phyloP scores from a whole-genome alignment of 2,329 filamentous ascomycete genomes.

The Lachnellula suecica region DNA sequence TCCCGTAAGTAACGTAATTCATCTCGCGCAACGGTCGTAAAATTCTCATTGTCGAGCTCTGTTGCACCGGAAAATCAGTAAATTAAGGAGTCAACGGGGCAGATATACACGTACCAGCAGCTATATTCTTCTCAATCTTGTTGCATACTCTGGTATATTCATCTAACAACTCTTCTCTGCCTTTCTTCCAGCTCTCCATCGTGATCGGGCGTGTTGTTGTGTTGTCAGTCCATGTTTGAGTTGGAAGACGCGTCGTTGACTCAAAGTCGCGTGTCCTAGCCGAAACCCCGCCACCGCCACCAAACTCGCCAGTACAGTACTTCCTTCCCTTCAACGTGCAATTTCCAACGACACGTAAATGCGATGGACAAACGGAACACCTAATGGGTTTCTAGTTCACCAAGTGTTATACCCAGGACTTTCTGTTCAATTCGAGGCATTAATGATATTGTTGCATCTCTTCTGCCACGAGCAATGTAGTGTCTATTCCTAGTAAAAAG shows the following conservation, averaged over 20 bases:
- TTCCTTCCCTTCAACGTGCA: not conserved
- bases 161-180: constrained; percentile 22
- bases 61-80: not conserved
- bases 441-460: too few species aligned
- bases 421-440: too few species aligned
- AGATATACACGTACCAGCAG: constrained; percentile 15
- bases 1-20: constrained; percentile 17
- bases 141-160: constrained; percentile 23
- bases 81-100: not conserved
- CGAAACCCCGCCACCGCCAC: not conserved
- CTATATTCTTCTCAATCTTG: constrained; percentile 21
- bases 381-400: not conserved
- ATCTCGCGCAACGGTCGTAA: constrained; percentile 12
- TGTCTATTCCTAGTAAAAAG: too few species aligned
- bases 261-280: not conserved
- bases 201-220: not conserved
- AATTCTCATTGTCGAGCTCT: constrained; percentile 22
- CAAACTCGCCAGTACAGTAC: not conserved
- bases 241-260: not conserved
- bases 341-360: not conserved
- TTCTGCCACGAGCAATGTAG: too few species aligned
- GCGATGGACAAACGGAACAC: not conserved
- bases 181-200: constrained; percentile 30
- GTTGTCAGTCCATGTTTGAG: not conserved
- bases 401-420: too few species aligned